Base-by-base conservation (phyloP, 2,329 filamentous ascomycete species). In the Zelopaecilomyces penicillatus region DNA sequence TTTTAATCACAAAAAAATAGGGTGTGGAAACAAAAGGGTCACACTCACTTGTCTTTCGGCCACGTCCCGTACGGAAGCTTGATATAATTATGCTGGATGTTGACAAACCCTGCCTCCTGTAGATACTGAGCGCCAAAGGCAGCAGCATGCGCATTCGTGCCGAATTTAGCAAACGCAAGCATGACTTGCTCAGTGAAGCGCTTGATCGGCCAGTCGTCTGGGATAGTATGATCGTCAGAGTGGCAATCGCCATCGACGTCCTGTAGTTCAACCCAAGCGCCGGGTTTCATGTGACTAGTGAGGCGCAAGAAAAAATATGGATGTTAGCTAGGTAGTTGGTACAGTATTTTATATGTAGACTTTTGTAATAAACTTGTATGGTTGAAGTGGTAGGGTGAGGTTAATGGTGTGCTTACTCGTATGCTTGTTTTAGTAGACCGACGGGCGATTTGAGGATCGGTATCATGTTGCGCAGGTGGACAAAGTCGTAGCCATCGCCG, bases 1-100 rank as follows among this genome's bases (percentile, higher is more conserved):
- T 19, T 19, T 19, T 2, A 19, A 12, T 33, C 5, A 41, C 2
- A 5, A 31, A 12, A 40, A 4, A 28, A 7, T n/a, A 31, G 35
- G 35, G 7, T 8, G 3, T 3, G 6, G 4, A 5, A 2, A 7
- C 3, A 32, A 29, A 19, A 3, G 9, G 27, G 10, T 6, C 0
- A 12, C 1, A 38, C 50, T 46, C 58, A 66, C 39, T 65, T 62
- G 43, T 75, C 67, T 19, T 63, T 67, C 0, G 72, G 65, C 73
- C 73, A 76, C 1, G 59, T 61, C 26, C 67, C 69, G 7, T 69
- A 63, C 0, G 73, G 71, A 1, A 74, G 54, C 50, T 71, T 68
- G 45, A 65, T 60, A 10, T 54, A 58, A 19, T 60, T 61, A 44
- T 68, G 61, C 4, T 55, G 52, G 1, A 70, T 60, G 26, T 70